phyloP scores from a whole-genome alignment of 495 filamentous ascomycete species.

The Talaromyces wortmannii region DNA sequence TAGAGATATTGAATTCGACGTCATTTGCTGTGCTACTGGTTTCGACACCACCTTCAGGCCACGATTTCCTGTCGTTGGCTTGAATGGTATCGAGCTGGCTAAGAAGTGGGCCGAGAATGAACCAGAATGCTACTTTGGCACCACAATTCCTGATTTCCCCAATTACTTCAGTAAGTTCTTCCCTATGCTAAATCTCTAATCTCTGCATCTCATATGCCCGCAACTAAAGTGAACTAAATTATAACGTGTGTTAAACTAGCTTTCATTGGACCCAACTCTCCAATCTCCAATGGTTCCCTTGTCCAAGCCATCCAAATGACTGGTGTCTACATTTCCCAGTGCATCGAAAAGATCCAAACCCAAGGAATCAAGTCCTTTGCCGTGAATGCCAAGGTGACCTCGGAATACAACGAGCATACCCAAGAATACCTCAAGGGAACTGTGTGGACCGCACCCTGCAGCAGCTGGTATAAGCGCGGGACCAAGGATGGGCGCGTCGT shows the following conservation, averaged over 20 bases:
- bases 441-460: slow-evolving; percentile 30
- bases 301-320: slow-evolving; percentile 24
- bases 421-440: slow-evolving; percentile 11
- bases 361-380: slow-evolving; percentile 17
- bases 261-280: slow-evolving; percentile 39
- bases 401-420: slow-evolving; percentile 24
- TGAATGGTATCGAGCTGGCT: slow-evolving; percentile 35
- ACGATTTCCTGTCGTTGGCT: slow-evolving; percentile 42
- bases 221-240: neutral
- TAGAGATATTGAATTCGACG: slow-evolving; percentile 27
- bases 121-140: slow-evolving; percentile 50
- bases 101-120: slow-evolving; percentile 39
- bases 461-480: slow-evolving; percentile 34
- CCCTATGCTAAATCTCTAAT: neutral
- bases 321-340: slow-evolving; percentile 34
- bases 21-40: slow-evolving; percentile 46
- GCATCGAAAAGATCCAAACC: slow-evolving; percentile 24
- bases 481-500: slow-evolving; percentile 7
- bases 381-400: slow-evolving; percentile 22
- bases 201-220: neutral
- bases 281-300: slow-evolving; percentile 23
- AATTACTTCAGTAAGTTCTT: slow-evolving; percentile 48
- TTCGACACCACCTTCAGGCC: slow-evolving; percentile 44
- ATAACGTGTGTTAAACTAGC: slow-evolving; percentile 14
- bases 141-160: slow-evolving; percentile 54